Conservation (phyloP, 2,329 filamentous ascomycete genomes). For the Alternaria tenuissima region DNA sequence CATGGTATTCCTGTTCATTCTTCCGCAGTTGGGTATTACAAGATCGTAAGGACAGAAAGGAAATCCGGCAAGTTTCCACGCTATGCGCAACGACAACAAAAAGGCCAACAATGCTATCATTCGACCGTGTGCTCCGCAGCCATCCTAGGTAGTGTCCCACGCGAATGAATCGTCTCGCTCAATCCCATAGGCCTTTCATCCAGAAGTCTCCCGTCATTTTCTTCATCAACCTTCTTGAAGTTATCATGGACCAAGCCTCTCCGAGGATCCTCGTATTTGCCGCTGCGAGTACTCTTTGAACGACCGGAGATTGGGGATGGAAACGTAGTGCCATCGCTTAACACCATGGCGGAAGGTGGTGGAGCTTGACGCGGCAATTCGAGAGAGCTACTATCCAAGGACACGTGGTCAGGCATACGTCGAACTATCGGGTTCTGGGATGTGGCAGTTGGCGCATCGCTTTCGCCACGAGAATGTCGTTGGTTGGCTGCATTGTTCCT, state of each 20-base stretch:
- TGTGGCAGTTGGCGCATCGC: slow-evolving; percentile 9
- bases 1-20: background rate
- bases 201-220: slow-evolving; percentile 27
- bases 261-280: slow-evolving; percentile 14
- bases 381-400: slow-evolving; percentile 17
- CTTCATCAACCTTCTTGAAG: slow-evolving; percentile 22
- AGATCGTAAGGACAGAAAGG: background rate
- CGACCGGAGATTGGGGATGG: slow-evolving; percentile 11
- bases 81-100: background rate
- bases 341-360: slow-evolving; percentile 2
- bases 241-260: slow-evolving; percentile 20
- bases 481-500: background rate
- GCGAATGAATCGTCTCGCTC: slow-evolving; percentile 28
- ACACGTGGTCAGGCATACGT: slow-evolving; percentile 2
- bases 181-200: slow-evolving; percentile 27
- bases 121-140: slow-evolving; percentile 23
- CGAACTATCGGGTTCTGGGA: slow-evolving; percentile 11
- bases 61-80: background rate
- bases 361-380: slow-evolving; percentile 19
- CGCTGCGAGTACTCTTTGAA: slow-evolving; percentile 1
- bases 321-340: slow-evolving; percentile 12
- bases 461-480: slow-evolving; percentile 15
- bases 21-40: slow-evolving; percentile 1
- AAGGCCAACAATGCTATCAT: background rate
- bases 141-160: slow-evolving; percentile 19